Conservation (phyloP, 1,284 basidiomycete species). For the Pseudozyma hubeiensis region DNA sequence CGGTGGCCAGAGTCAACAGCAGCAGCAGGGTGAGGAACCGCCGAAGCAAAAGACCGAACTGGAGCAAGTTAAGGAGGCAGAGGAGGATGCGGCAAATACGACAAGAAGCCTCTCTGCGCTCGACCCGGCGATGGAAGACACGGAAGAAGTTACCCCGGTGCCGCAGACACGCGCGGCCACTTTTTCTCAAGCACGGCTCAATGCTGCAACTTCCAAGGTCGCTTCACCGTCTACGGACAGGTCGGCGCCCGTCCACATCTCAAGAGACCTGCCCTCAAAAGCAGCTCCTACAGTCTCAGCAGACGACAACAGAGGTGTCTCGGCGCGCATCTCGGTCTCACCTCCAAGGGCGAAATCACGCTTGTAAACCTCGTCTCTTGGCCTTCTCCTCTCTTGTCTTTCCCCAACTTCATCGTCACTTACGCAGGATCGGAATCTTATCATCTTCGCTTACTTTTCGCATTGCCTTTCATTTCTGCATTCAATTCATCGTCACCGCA, state of each 20-base stretch:
- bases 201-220: too few relatives aligned
- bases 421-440: background rate
- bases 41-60: background rate
- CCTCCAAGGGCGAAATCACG: constrained; percentile 17
- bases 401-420: background rate
- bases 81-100: constrained; percentile 4
- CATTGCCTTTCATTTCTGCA: background rate
- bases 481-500: too few relatives aligned
- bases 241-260: too few relatives aligned
- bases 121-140: background rate
- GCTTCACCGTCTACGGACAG: too few relatives aligned
- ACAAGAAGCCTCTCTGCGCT: background rate
- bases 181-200: too few relatives aligned
- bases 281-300: too few relatives aligned
- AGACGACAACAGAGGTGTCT: too few relatives aligned
- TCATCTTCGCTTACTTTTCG: background rate
- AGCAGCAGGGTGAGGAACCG: background rate
- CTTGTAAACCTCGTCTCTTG: background rate
- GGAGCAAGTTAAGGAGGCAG: background rate
- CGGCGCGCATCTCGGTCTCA: background rate
- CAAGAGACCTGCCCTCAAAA: too few relatives aligned
- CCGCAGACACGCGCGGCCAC: background rate
- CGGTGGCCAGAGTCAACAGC: background rate
- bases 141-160: background rate
- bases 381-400: background rate